Evolutionary conservation across 768 basidiomycete species (phyloP).

Genomic region (Clavulina sp.): DNA sequence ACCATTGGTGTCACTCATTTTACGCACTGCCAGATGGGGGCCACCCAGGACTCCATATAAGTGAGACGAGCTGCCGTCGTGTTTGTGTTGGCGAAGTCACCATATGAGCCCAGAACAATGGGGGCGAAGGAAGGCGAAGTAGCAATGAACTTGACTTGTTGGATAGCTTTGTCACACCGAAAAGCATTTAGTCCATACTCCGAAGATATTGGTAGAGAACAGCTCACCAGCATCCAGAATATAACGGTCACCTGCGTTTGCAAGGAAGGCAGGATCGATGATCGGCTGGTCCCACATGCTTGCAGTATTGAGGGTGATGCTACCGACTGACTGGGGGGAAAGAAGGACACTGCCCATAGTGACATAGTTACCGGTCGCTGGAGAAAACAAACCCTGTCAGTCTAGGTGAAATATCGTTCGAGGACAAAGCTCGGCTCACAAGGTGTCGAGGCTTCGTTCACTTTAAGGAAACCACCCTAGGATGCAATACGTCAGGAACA

Average conservation of each 20-base stretch:
- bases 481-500: not conserved
- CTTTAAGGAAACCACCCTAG: not conserved
- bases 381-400: too few relatives aligned
- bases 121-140: not conserved
- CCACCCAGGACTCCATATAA: too few relatives aligned
- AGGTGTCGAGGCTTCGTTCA: not conserved
- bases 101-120: not conserved
- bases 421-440: too few relatives aligned
- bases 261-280: conserved; percentile 25
- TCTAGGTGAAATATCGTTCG: too few relatives aligned
- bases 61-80: too few relatives aligned
- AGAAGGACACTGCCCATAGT: not conserved
- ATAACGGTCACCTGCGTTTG: not conserved
- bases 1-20: too few relatives aligned
- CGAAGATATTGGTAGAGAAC: too few relatives aligned
- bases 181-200: not conserved
- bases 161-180: not conserved
- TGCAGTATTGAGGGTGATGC: conserved; percentile 24
- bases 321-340: conserved; percentile 15
- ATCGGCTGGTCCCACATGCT: conserved; percentile 27
- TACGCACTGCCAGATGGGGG: too few relatives aligned
- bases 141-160: not conserved
- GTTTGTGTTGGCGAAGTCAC: not conserved
- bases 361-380: not conserved
- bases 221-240: not conserved